Base-by-base conservation (phyloP, 2,329 filamentous ascomycete species). In the Phaeoacremonium minimum region DNA sequence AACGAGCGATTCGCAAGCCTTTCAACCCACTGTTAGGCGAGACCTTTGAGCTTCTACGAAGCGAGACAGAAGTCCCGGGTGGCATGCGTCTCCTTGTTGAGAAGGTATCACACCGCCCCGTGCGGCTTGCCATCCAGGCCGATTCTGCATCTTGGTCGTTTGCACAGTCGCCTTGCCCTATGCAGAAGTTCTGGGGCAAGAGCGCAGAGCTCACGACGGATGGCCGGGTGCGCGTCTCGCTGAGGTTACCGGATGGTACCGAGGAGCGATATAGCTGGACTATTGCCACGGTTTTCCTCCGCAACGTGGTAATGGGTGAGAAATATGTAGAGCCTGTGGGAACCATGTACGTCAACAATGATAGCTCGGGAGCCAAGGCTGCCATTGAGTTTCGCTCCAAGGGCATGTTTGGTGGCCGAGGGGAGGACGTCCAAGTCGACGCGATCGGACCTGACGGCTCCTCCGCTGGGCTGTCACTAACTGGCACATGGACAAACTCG, bases 121-220 rank as follows among this genome's bases (percentile, higher is more conserved):
- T 98, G 12, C 82, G 90, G 44, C 79, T 97, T 52, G 93, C 93
- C 6, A 91, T 90, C 67, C 90, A 97, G 59, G 93, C 91, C 5
- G 93, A 98, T 58, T 80, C 86, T 28, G 75, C 80, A 28, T 70
- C 77, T 39, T 98, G 93, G 93, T 88, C 85, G 3, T 83, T 95
- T 43, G 75, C 87, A 1, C 93, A 97, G 56, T 87, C 85, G 5
- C 87, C 93, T 0, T 83, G 85, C 38, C 93, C 93, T 0, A 84
- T 85, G 15, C 91, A 98, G 56, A 97, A 97, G 57, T 98, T 98
- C 67, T 97, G 93, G 93, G 93, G 93, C 38, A 97, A 97, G 67
- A 91, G 85, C 37, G 88, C 88, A 4, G 93, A 98, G 61, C 80
- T 98, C 44, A 93, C 87, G 42, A 97, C 89, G 0, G 91, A 96